Percentiles rank a stretch among this genome's conserved stretches.
phyloP scores from a whole-genome alignment of 495 filamentous ascomycete genomes.

The Talaromyces ruber region DNA sequence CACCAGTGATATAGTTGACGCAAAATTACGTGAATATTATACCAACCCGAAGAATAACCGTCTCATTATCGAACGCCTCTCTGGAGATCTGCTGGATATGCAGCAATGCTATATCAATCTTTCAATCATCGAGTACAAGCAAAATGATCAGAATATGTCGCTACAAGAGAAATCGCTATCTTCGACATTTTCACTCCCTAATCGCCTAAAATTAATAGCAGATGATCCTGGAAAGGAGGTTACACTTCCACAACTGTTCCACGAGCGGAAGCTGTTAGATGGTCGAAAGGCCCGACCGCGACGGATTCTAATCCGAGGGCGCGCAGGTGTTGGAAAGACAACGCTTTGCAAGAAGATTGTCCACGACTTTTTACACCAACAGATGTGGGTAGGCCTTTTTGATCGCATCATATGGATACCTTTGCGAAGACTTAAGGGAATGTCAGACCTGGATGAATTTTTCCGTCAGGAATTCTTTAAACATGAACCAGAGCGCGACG shows the following conservation, averaged over 20 bases:
- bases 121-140: too few relatives aligned
- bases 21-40: too few relatives aligned
- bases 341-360: slow-evolving; percentile 34
- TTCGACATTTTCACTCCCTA: too few relatives aligned
- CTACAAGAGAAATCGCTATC: too few relatives aligned
- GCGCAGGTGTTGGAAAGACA: slow-evolving; percentile 34
- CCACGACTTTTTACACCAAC: slow-evolving; percentile 12
- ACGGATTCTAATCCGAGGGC: slow-evolving; percentile 31
- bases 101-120: too few relatives aligned
- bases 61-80: too few relatives aligned
- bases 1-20: too few relatives aligned
- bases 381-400: slow-evolving; percentile 18
- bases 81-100: too few relatives aligned
- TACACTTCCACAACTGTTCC: slow-evolving; percentile 17
- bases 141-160: too few relatives aligned
- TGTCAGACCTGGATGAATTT: slow-evolving; percentile 12
- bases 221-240: slow-evolving; percentile 9
- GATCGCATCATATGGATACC: slow-evolving; percentile 27
- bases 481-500: background rate
- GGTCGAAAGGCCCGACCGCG: slow-evolving; percentile 12
- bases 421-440: slow-evolving; percentile 18
- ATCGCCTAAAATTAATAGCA: too few relatives aligned
- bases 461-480: slow-evolving; percentile 20
- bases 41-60: too few relatives aligned
- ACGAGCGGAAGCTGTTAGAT: slow-evolving; percentile 9